These are phyloP conservation scores for Penicillium bovifimosum DNA, from an alignment of 495 filamentous ascomycete species.

Conservation along the genomic window DNA sequence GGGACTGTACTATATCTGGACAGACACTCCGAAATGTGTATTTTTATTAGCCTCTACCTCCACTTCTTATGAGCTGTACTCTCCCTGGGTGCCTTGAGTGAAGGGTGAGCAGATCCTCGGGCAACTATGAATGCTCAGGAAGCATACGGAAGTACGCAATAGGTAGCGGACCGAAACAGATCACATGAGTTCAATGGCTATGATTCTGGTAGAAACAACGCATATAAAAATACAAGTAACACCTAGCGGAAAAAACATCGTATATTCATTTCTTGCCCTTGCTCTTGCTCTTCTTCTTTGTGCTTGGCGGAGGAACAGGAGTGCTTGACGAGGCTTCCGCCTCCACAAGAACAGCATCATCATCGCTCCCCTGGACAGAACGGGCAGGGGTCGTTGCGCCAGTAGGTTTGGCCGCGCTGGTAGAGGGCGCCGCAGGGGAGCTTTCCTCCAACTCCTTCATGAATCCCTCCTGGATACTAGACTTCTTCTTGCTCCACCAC, in stretches of 20 bases:
- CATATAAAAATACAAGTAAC: conserved; percentile 4
- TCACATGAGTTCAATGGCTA: no score
- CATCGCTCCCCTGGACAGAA: conserved; percentile 55
- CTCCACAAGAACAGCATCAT: conserved; percentile 83
- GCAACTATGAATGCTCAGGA: no score
- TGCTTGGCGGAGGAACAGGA: conserved; percentile 23
- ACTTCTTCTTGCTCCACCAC: conserved; percentile 87
- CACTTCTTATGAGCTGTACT: neutral
- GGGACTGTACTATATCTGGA: neutral
- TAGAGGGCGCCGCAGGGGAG: conserved; percentile 17
- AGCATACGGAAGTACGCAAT: no score
- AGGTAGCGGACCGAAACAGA: no score
- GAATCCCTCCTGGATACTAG: conserved; percentile 66
- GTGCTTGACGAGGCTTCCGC: conserved; percentile 50
- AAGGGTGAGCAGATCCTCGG: no score
- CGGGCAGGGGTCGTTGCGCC: conserved; percentile 10
- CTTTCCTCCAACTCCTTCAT: conserved; percentile 75
- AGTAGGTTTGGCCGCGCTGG: conserved; percentile 5
- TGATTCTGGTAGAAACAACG: no score
- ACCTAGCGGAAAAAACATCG: conserved; percentile 3
- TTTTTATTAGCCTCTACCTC: neutral
- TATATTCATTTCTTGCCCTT: conserved; percentile 66
- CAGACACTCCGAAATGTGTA: neutral
- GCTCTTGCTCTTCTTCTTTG: conserved; percentile 66
- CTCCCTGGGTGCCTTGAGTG: no score